phyloP scores from a whole-genome alignment of 306 rosid species.

The Chamaecrista fasciculata region DNA sequence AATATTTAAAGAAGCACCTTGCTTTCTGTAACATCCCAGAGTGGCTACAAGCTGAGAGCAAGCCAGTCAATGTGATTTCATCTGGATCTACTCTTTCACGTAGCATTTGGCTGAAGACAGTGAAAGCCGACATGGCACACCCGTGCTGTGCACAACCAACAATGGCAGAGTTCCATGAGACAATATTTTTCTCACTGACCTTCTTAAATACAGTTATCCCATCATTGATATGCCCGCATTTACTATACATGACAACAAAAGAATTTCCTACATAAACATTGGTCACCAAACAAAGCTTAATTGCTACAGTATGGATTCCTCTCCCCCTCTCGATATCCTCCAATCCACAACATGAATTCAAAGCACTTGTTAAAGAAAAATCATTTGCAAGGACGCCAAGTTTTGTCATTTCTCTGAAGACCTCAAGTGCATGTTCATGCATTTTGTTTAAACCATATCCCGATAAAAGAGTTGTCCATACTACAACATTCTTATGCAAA shows the following conservation, averaged over 20 bases:
- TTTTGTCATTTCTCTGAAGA: no score
- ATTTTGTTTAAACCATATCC: slow-evolving; percentile 59
- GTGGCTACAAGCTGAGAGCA: slow-evolving; percentile 82
- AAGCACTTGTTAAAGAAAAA: slow-evolving; percentile 54
- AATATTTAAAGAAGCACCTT: slow-evolving; percentile 50
- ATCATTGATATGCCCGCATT: slow-evolving; percentile 61
- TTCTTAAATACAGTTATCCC: slow-evolving; percentile 53
- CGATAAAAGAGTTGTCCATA: slow-evolving; percentile 76
- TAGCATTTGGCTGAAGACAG: slow-evolving; percentile 62
- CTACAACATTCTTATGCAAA: slow-evolving; percentile 58
- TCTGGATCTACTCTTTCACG: slow-evolving; percentile 49
- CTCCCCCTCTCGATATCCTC: slow-evolving; percentile 69
- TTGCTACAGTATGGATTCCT: slow-evolving; percentile 44
- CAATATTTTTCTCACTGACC: slow-evolving; percentile 50
- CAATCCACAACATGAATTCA: slow-evolving; percentile 74
- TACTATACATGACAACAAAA: slow-evolving; percentile 68
- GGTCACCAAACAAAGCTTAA: slow-evolving; percentile 57
- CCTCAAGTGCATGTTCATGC: slow-evolving; percentile 21
- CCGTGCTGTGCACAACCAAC: slow-evolving; percentile 85
- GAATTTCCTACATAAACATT: slow-evolving; percentile 66
- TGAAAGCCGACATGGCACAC: slow-evolving; percentile 49
- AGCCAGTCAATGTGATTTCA: slow-evolving; percentile 71
- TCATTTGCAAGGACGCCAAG: no score
- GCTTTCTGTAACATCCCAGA: slow-evolving; percentile 75
- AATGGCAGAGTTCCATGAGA: slow-evolving; percentile 72